Evolutionary conservation across 2,329 filamentous ascomycete genomes (phyloP).

Genomic region (Talaromyces sp.): DNA sequence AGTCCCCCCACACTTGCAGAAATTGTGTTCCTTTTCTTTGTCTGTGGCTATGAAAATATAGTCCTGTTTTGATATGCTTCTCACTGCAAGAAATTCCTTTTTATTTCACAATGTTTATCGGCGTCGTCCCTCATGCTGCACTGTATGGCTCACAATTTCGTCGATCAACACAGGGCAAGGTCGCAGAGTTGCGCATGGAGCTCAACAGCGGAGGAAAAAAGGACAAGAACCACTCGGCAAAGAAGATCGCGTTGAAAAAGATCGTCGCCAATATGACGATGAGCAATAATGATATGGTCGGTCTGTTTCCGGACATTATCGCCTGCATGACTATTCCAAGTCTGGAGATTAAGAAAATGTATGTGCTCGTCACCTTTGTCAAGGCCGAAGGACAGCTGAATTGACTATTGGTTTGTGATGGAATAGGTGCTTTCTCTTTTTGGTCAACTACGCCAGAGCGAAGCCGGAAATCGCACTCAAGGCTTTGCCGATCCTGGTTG

Average conservation of each 20-base stretch:
- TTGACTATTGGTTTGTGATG: conserved; percentile 7
- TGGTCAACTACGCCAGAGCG: conserved; percentile 94
- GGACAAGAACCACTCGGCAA: conserved; percentile 90
- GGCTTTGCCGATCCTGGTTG: conserved; percentile 79
- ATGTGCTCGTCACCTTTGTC: conserved; percentile 18
- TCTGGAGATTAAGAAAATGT: conserved; percentile 99
- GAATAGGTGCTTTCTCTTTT: conserved; percentile 86
- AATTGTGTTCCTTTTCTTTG: background rate
- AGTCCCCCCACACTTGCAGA: background rate
- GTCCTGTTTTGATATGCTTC: background rate
- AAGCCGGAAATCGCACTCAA: conserved; percentile 92
- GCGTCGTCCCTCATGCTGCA: conserved; percentile 22
- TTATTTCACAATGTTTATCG: conserved; percentile 23
- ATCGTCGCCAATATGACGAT: conserved; percentile 99
- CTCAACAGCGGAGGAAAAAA: conserved; percentile 93
- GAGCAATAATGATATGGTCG: conserved; percentile 99
- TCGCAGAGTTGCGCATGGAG: conserved; percentile 91
- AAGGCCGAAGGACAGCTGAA: background rate
- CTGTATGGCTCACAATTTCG: conserved; percentile 25
- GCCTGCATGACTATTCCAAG: conserved; percentile 91
- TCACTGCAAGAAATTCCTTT: background rate
- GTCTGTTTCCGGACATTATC: conserved; percentile 91
- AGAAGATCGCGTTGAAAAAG: conserved; percentile 98
- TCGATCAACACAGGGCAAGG: conserved; percentile 76
- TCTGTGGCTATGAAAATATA: background rate